phyloP scores from a whole-genome alignment of 2,329 filamentous ascomycete genomes.

The Penicillium sumatraense region DNA sequence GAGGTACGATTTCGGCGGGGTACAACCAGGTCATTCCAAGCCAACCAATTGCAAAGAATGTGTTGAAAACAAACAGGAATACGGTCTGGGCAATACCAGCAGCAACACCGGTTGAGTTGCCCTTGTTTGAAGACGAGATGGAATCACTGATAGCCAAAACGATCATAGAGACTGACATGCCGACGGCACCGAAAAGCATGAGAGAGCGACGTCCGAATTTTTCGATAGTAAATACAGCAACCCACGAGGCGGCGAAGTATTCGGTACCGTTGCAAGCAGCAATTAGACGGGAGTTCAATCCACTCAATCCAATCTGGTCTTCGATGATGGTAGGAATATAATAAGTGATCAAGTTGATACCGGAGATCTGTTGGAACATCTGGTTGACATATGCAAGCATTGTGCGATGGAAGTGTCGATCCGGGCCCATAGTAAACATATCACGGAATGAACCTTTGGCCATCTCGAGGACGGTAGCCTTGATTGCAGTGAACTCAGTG shows the following conservation, averaged over 20 bases:
- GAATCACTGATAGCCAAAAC: conserved; percentile 29
- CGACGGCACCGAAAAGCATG: conserved; percentile 70
- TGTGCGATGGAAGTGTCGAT: conserved; percentile 59
- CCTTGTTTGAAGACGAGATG: conserved; percentile 18
- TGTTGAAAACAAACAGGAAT: conserved; percentile 68
- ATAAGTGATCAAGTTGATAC: conserved; percentile 47
- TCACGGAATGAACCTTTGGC: conserved; percentile 58
- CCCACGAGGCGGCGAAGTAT: conserved; percentile 54
- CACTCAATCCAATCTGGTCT: conserved; percentile 39
- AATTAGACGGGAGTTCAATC: conserved; percentile 47
- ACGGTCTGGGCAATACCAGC: conserved; percentile 35
- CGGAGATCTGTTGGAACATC: conserved; percentile 53
- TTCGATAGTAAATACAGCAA: conserved; percentile 54
- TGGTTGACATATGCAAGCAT: conserved; percentile 59
- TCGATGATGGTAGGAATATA: conserved; percentile 47
- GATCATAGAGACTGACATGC: conserved; percentile 68
- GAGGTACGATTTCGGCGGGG: conserved; percentile 56
- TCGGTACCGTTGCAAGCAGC: conserved; percentile 56
- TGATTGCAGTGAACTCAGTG: conserved; percentile 57
- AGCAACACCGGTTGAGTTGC: conserved; percentile 9
- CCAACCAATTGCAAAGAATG: conserved; percentile 69
- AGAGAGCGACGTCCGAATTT: conserved; percentile 62
- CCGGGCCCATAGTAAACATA: conserved; percentile 60
- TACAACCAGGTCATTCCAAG: conserved; percentile 64
- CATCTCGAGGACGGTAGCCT: conserved; percentile 57